Evolutionary conservation across 108 stramenopile genomes (phyloP).

Genomic region (Fragilariopsis cylindrus): DNA sequence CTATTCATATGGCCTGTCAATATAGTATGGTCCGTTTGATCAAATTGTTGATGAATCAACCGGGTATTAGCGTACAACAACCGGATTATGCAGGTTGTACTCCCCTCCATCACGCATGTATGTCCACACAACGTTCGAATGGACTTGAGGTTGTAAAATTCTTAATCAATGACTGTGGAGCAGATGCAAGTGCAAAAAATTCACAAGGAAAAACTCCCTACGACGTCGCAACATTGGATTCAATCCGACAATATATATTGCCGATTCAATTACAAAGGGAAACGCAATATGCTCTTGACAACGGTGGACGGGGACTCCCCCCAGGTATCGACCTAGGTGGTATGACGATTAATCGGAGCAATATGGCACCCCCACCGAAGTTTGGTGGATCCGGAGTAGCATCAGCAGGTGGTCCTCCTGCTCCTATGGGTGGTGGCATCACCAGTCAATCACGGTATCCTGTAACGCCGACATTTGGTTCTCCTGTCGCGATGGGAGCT

Average conservation of each 20-base stretch:
- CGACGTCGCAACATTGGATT: slow-evolving; percentile 67
- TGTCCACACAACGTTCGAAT: slow-evolving; percentile 30
- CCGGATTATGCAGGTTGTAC: slow-evolving; percentile 68
- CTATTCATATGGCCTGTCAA: slow-evolving; percentile 70
- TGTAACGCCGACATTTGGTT: slow-evolving; percentile 10
- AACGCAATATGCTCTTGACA: slow-evolving; percentile 72
- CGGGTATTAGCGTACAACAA: slow-evolving; percentile 47
- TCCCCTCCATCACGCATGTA: slow-evolving; percentile 74
- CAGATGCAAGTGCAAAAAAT: slow-evolving; percentile 58
- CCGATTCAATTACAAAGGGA: slow-evolving; percentile 84
- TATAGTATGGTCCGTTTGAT: slow-evolving; percentile 40
- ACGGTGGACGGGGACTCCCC: slow-evolving; percentile 72
- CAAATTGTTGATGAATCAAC: slow-evolving; percentile 42
- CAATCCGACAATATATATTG: slow-evolving; percentile 76
- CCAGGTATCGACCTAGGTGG: slow-evolving; percentile 87
- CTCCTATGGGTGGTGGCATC: neutral
- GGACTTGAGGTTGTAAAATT: slow-evolving; percentile 49
- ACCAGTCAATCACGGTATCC: slow-evolving; percentile 6
- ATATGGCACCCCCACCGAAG: slow-evolving; percentile 67
- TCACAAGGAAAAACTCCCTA: slow-evolving; percentile 75
- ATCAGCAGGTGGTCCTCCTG: slow-evolving; percentile 12
- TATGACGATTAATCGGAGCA: slow-evolving; percentile 48
- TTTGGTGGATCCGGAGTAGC: slow-evolving; percentile 11
- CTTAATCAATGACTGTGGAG: slow-evolving; percentile 61
- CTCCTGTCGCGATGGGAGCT: neutral